Conservation (phyloP, 768 basidiomycete species). For the Cystofilobasidium bisporidii region DNA sequence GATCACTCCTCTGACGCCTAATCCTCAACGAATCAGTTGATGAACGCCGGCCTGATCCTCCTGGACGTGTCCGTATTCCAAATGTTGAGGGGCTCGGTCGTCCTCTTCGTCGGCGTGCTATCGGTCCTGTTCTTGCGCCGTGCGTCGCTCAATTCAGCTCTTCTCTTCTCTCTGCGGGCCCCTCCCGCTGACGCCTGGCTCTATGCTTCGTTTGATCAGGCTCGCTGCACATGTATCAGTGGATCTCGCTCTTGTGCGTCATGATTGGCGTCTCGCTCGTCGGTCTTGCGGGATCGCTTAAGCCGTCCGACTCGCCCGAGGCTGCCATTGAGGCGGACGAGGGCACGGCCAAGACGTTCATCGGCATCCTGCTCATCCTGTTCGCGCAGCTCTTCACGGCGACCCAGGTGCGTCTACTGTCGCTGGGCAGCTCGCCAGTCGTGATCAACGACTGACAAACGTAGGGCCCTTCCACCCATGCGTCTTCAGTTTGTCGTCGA, state of each 20-base stretch:
- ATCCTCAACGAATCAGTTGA: slow-evolving; percentile 44
- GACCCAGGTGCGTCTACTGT: slow-evolving; percentile 36
- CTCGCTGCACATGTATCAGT: slow-evolving; percentile 22
- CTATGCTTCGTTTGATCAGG: background rate
- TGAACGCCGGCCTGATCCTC: slow-evolving; percentile 92
- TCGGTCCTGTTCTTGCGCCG: slow-evolving; percentile 84
- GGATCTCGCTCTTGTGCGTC: slow-evolving; percentile 29
- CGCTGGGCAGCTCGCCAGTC: slow-evolving; percentile 49
- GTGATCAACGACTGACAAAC: slow-evolving; percentile 33
- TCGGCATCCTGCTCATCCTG: slow-evolving; percentile 69
- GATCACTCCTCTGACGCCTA: slow-evolving; percentile 36
- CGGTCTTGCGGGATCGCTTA: slow-evolving; percentile 78
- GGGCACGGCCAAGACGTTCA: slow-evolving; percentile 32
- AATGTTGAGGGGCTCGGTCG: slow-evolving; percentile 59
- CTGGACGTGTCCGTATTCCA: slow-evolving; percentile 60
- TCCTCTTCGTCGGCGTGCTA: slow-evolving; percentile 84
- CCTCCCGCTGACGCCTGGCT: background rate
- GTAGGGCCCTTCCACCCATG: background rate
- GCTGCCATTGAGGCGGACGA: slow-evolving; percentile 45
- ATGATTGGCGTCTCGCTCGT: slow-evolving; percentile 44
- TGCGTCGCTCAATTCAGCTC: slow-evolving; percentile 48
- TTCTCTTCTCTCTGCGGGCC: too few species aligned
- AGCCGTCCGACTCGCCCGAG: slow-evolving; percentile 45
- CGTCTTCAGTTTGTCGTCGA: slow-evolving; percentile 66
- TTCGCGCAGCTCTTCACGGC: slow-evolving; percentile 48